Evolutionary conservation across 2,329 filamentous ascomycete genomes (phyloP), one percentile per base, ranked within the genome.

Genomic region (Penicillium rolfsii): DNA sequence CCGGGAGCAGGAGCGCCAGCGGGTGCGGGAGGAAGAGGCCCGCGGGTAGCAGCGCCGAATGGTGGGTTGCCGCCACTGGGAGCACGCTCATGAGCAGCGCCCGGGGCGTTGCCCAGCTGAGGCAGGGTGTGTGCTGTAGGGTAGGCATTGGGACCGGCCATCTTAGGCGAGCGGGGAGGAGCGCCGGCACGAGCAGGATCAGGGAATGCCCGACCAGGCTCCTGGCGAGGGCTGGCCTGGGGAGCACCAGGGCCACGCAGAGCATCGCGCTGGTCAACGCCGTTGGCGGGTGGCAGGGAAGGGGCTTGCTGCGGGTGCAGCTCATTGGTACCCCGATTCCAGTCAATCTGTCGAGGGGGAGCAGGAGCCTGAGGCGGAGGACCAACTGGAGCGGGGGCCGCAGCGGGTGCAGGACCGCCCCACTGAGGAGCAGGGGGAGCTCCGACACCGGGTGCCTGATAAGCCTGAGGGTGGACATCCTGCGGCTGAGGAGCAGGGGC

Each of bases 381-480:
- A 35, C 76, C 77, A 48, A 74, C 78, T 35, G 74, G 77, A 63
- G 88, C 86, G 52, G 92, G 91, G 60, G 89, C 90, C n/a, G 74
- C 77, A 63, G 88, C 86, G 52, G 92, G 91, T 60, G 89, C 90
- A 24, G 53, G 41, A n/a, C 89, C 90, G 64, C 91, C 91, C 94
- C 94, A 98, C 75, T 96, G 91, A 65, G 93, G 93, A 55, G 89
- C 90, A 55, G 91, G 91, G 60, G 92, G 92, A 11, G 91, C 91
- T 67, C 91, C 90, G 57, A 95, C 89, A 45, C 90, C 91, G 52
- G 89, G 86, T 57, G 88, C 87, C 77, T 97, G 93, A 72, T 98
- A 98, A 6, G 93, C 91, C 73, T 97, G 92, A 53, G 94, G 94
- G 75, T 98, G 93, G 24, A 98, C 93, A 77, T 99, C 95, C 72